Evolutionary conservation across 225 moss, liverwort and hornwort species (phyloP).

Genomic region (Climacium dendroides): DNA sequence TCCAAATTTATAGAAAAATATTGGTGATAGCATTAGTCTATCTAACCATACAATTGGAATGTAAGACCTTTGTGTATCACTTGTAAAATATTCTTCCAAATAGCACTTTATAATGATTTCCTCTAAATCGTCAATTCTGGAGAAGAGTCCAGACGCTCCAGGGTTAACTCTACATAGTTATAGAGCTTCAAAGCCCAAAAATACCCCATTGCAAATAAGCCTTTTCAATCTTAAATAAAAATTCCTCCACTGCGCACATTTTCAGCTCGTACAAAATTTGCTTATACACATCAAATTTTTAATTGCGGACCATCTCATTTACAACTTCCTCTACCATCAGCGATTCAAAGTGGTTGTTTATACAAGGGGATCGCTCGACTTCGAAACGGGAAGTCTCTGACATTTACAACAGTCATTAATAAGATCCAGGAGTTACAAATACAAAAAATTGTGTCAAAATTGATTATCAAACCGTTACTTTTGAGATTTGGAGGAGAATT

Average conservation of each 20-base stretch:
- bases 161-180: too few species aligned
- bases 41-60: too few species aligned
- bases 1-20: too few species aligned
- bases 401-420: neutral
- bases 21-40: too few species aligned
- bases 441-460: neutral
- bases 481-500: neutral
- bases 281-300: neutral
- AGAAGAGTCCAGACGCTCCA: too few species aligned
- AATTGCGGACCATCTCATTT: neutral
- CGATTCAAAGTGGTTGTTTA: neutral
- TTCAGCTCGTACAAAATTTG: neutral
- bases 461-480: neutral
- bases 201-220: neutral
- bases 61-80: too few species aligned
- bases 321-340: neutral
- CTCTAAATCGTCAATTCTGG: too few species aligned
- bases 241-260: accelerated
- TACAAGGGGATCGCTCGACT: neutral
- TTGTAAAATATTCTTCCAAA: too few species aligned
- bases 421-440: neutral
- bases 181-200: neutral
- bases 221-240: neutral
- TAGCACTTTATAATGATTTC: too few species aligned
- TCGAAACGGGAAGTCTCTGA: accelerated